Percentiles rank a stretch among this genome's conserved stretches.
These are phyloP conservation scores for Nicotiana knightiana DNA, from an alignment of 257 asterid species.

Conservation along the genomic window DNA sequence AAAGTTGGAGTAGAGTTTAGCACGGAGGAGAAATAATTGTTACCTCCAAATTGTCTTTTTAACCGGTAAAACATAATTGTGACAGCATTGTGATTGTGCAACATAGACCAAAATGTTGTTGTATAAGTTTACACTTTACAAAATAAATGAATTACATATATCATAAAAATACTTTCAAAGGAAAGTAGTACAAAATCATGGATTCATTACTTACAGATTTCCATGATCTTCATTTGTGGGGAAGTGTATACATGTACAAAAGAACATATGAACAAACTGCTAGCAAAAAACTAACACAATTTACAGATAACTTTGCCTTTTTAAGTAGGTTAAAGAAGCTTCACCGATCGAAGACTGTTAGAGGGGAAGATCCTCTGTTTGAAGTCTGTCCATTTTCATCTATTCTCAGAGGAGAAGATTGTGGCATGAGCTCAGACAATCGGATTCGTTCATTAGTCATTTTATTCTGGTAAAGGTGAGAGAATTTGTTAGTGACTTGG, in stretches of 20 bases:
- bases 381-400: slow-evolving; percentile 29
- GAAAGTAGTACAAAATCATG: not conserved
- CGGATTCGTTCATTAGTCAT: slow-evolving; percentile 57
- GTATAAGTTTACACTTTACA: not conserved
- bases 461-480: slow-evolving; percentile 45
- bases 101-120: not conserved
- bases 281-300: slow-evolving; percentile 21
- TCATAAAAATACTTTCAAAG: not conserved
- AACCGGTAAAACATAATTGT: not conserved
- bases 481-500: slow-evolving; percentile 12
- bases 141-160: not conserved
- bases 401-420: slow-evolving; percentile 33
- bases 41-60: too few relatives aligned
- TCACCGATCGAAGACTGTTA: slow-evolving; percentile 67
- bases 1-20: too few relatives aligned
- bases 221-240: not conserved
- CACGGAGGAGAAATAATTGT: too few relatives aligned
- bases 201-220: not conserved
- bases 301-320: not conserved
- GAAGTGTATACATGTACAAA: not conserved
- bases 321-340: not conserved
- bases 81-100: not conserved
- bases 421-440: slow-evolving; percentile 64
- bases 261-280: slow-evolving; percentile 8
- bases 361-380: slow-evolving; percentile 24